A percentile compares a stretch with the other conserved stretches of the same genome.
These are phyloP conservation scores for Neurospora crassa DNA, from an alignment of 2,329 filamentous ascomycete genomes.

Conservation along the genomic window DNA sequence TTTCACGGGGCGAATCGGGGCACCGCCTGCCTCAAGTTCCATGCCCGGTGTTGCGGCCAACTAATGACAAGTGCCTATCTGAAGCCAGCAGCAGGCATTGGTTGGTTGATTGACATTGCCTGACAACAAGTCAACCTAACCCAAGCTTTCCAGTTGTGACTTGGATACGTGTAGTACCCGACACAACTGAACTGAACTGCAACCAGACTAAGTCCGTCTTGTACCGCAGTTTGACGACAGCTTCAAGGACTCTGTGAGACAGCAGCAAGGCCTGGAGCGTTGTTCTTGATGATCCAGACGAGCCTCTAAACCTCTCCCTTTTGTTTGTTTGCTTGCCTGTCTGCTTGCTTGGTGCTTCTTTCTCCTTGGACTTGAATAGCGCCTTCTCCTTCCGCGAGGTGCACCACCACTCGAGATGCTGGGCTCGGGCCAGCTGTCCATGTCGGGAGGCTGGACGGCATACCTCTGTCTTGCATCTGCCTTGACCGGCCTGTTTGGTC, in stretches of 20 bases:
- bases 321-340: constrained; percentile 3
- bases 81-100: background rate
- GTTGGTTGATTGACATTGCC: background rate
- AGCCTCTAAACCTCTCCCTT: background rate
- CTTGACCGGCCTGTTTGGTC: constrained; percentile 50
- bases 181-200: background rate
- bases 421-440: constrained; percentile 38
- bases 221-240: background rate
- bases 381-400: constrained; percentile 1
- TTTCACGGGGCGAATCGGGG: background rate
- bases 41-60: background rate
- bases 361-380: background rate
- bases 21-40: too few relatives aligned
- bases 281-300: constrained; percentile 1
- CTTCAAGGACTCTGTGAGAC: background rate
- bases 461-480: constrained; percentile 50
- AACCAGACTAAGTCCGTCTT: too few relatives aligned
- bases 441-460: constrained; percentile 49
- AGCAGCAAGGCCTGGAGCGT: background rate
- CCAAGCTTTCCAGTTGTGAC: background rate
- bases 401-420: constrained; percentile 33
- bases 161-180: background rate
- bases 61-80: background rate
- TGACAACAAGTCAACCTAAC: background rate
- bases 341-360: constrained; percentile 2